Base-by-base conservation (phyloP, 805 yeast genomes). In the Candida anglica region DNA sequence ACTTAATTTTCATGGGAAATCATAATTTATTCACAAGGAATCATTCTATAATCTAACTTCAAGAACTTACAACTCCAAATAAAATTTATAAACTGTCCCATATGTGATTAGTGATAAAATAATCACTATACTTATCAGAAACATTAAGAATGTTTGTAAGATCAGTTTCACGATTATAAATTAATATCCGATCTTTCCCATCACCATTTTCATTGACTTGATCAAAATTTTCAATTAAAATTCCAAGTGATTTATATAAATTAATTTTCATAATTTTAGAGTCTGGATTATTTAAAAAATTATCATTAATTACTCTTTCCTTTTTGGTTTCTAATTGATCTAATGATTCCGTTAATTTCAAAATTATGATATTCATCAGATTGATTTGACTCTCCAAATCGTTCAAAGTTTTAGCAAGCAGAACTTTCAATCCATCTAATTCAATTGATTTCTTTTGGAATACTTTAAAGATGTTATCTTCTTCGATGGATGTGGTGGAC, bases 61-160 rank as follows among this genome's bases (percentile, higher is more conserved):
- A n/a, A n/a, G n/a, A n/a, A n/a, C n/a, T n/a, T n/a, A n/a, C n/a
- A n/a, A n/a, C n/a, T n/a, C n/a, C n/a, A n/a, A n/a, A n/a, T n/a
- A n/a, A n/a, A n/a, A n/a, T n/a, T n/a, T 39, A 69, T 42, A 76
- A 44, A 34, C 73, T 70, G 40, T 84, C 93, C 95, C 95, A 86
- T 20, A 86, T 73, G 50, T 75, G 81, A 48, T 86, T 85, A 10
- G 86, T 73, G 19, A 83, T 72, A 53, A 83, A 85, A 47, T 71
- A 81, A 38, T 79, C 80, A 46, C 83, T 76, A 41, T 79, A 75
- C 38, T 75, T 71, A 20, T 66, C 63, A 28, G 69, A 68, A 50
- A 78, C 69, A 18, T 75, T 70, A 33, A 82, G 55, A 6, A 74
- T 61, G 44, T 72, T 74, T 1, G 77, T 58, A 18, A 63, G 52